Evolutionary conservation across 768 basidiomycete genomes (phyloP).

Genomic region (Pleurotus salmoneostramineus): DNA sequence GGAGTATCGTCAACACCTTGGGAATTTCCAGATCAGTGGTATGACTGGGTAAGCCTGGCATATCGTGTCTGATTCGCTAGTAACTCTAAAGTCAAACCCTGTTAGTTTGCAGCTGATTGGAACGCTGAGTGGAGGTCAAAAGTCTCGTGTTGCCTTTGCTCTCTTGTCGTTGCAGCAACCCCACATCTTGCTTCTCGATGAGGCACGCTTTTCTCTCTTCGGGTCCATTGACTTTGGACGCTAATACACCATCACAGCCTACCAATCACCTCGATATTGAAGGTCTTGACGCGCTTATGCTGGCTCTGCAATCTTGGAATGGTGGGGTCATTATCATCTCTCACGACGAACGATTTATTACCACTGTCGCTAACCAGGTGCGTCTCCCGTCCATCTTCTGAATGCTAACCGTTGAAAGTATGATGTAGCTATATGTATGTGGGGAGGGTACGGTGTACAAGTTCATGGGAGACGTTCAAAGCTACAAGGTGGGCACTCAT

Average conservation of each 20-base stretch:
- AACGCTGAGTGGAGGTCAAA: conserved; percentile 93
- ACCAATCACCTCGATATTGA: conserved; percentile 97
- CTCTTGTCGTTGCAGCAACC: conserved; percentile 82
- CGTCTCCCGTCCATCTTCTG: conserved; percentile 12
- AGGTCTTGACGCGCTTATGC: conserved; percentile 95
- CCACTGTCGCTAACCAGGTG: conserved; percentile 82
- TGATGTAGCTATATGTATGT: conserved; percentile 84
- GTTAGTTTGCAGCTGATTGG: conserved; percentile 76
- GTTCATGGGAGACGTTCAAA: conserved; percentile 87
- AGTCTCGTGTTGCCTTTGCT: conserved; percentile 93
- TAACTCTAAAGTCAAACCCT: background rate
- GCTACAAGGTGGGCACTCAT: conserved; percentile 67
- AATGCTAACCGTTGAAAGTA: conserved; percentile 6
- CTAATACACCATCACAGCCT: conserved; percentile 43
- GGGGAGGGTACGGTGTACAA: conserved; percentile 76
- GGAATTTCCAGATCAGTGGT: conserved; percentile 96
- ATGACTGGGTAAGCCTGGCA: conserved; percentile 70
- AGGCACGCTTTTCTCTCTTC: conserved; percentile 44
- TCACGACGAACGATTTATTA: conserved; percentile 96
- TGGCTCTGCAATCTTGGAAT: conserved; percentile 75
- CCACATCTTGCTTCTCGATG: conserved; percentile 91
- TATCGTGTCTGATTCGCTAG: background rate
- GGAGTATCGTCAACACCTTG: conserved; percentile 92
- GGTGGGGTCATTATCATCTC: conserved; percentile 92
- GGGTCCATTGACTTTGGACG: background rate